Evolutionary conservation across 208 protist genomes (phyloP).

Genomic region (Acanthamoeba divionensis): DNA sequence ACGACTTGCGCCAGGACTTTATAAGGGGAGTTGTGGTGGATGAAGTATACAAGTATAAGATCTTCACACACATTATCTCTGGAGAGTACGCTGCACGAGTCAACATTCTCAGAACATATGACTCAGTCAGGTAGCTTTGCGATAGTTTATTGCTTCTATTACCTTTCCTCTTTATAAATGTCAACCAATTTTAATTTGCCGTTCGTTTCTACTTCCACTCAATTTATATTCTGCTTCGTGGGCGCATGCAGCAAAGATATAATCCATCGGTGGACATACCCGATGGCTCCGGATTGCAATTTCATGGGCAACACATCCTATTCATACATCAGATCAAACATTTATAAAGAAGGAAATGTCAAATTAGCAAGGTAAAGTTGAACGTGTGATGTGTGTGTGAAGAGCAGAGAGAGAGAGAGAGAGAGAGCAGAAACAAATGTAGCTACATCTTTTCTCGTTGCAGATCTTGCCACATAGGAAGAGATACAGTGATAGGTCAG

Average conservation of each 20-base stretch:
- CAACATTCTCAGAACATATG: constrained; percentile 71
- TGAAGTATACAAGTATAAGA: constrained; percentile 75
- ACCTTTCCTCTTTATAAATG: constrained; percentile 42
- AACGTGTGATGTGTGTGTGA: no score
- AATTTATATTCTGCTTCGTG: neutral
- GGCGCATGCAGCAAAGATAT: constrained; percentile 78
- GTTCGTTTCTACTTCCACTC: neutral
- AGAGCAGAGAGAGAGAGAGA: no score
- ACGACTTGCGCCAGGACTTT: constrained; percentile 73
- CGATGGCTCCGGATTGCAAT: constrained; percentile 79
- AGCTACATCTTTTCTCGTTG: no score
- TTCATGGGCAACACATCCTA: constrained; percentile 64
- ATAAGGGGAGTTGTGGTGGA: constrained; percentile 69
- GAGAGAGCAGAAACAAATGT: no score
- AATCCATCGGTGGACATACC: constrained; percentile 77
- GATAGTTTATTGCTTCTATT: neutral
- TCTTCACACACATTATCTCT: constrained; percentile 72
- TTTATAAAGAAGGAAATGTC: constrained; percentile 71
- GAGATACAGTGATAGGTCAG: constrained; percentile 16
- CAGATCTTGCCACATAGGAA: neutral
- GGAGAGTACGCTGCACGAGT: constrained; percentile 77
- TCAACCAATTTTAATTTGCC: neutral
- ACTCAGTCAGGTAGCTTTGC: constrained; percentile 60
- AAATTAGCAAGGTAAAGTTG: constrained; percentile 52
- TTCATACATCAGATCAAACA: constrained; percentile 61